phyloP scores from a whole-genome alignment of 192 early-diverging fungal species.

The Coemansia aciculifera region DNA sequence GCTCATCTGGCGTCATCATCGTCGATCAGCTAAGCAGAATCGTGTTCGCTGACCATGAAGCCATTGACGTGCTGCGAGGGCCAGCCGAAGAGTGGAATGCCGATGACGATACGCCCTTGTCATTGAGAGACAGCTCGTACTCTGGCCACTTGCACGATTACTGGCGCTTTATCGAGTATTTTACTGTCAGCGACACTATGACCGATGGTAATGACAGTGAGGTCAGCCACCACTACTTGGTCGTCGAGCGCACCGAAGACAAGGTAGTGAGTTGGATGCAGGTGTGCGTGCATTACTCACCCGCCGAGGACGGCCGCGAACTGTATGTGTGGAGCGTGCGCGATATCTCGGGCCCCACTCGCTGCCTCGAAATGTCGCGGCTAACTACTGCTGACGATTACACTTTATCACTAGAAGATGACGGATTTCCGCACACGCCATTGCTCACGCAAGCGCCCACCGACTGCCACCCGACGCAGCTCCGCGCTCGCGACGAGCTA shows the following conservation, averaged over 20 bases:
- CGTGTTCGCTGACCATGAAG: conserved; percentile 39
- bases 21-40: conserved; percentile 26
- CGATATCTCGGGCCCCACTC: conserved; percentile 35
- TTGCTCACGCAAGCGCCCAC: conserved; percentile 35
- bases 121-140: conserved; percentile 25
- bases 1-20: conserved; percentile 42
- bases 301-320: conserved; percentile 12
- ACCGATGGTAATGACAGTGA: background rate
- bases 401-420: conserved; percentile 42
- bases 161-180: conserved; percentile 33
- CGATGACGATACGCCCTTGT: background rate
- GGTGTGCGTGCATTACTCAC: conserved; percentile 31
- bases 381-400: conserved; percentile 18
- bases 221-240: conserved; percentile 37
- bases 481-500: conserved; percentile 16
- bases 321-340: conserved; percentile 43
- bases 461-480: conserved; percentile 12
- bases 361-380: conserved; percentile 39
- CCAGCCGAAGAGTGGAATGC: conserved; percentile 41
- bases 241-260: conserved; percentile 40
- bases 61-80: conserved; percentile 42
- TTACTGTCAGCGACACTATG: conserved; percentile 17
- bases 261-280: conserved; percentile 42
- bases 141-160: conserved; percentile 21
- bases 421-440: conserved; percentile 43